Evolutionary conservation across 2,329 filamentous ascomycete species (phyloP).

Genomic region (Curvularia sp.): DNA sequence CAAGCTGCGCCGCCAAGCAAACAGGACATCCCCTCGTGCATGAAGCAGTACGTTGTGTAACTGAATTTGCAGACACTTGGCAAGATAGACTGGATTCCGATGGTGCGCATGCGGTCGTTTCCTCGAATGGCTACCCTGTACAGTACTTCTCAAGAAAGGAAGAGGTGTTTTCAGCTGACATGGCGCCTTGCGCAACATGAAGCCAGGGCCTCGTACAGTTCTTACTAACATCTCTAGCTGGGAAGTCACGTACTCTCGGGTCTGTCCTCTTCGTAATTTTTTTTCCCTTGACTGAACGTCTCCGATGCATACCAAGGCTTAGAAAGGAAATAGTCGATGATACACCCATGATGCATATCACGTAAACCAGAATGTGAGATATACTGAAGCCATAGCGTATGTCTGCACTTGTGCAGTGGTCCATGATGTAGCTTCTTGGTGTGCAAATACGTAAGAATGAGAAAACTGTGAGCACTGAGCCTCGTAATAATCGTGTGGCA

Average conservation of each 20-base stretch:
- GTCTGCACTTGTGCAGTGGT: neutral
- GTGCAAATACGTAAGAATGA: neutral
- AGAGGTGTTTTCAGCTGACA: slow-evolving; percentile 11
- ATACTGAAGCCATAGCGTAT: neutral
- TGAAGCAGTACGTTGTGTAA: slow-evolving; percentile 16
- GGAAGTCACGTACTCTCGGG: slow-evolving; percentile 3
- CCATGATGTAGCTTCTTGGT: neutral
- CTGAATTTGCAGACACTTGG: slow-evolving; percentile 3
- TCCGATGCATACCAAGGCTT: neutral
- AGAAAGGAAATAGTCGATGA: neutral
- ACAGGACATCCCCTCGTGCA: slow-evolving; percentile 17
- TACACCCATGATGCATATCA: neutral
- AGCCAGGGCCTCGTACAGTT: slow-evolving; percentile 7
- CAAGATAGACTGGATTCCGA: slow-evolving; percentile 2
- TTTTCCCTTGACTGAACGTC: neutral
- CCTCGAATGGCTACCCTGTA: slow-evolving; percentile 5
- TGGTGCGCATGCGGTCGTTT: slow-evolving; percentile 10
- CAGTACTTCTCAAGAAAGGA: slow-evolving; percentile 5
- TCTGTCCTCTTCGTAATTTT: slow-evolving; percentile 7
- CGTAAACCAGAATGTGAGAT: neutral
- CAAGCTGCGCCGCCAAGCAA: slow-evolving; percentile 18
- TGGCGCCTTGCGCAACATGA: neutral
- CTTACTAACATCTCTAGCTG: slow-evolving; percentile 4
- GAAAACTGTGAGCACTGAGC: neutral
- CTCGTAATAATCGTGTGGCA: neutral